A percentile compares a stretch with the other conserved stretches of the same genome.
phyloP scores from a whole-genome alignment of 768 basidiomycete genomes.

The Hericium alpestre region DNA sequence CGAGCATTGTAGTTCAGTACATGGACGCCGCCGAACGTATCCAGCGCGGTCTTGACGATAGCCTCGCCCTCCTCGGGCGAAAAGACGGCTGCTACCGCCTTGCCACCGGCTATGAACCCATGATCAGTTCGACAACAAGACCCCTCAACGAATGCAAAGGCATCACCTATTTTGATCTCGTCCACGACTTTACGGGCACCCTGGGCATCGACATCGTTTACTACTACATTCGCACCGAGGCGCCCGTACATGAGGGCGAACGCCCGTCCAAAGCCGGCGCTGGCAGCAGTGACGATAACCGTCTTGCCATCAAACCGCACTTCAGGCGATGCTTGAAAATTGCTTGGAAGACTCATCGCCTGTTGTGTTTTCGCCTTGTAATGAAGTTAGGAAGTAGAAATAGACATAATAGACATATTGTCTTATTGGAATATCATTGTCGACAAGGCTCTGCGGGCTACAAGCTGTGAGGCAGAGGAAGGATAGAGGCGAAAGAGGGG shows the following conservation, averaged over 20 bases:
- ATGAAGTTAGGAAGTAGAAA: not conserved
- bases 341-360: slow-evolving; percentile 53
- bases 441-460: slow-evolving; percentile 57
- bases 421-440: slow-evolving; percentile 38
- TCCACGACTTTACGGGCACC: slow-evolving; percentile 74
- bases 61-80: slow-evolving; percentile 88
- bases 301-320: slow-evolving; percentile 86
- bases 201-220: slow-evolving; percentile 89
- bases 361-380: slow-evolving; percentile 44
- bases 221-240: slow-evolving; percentile 92
- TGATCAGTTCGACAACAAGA: not conserved
- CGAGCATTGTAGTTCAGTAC: slow-evolving; percentile 89
- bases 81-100: slow-evolving; percentile 71
- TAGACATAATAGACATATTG: not conserved
- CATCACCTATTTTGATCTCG: slow-evolving; percentile 68
- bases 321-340: slow-evolving; percentile 54
- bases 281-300: slow-evolving; percentile 89
- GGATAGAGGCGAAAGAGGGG: not conserved
- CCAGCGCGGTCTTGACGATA: slow-evolving; percentile 78
- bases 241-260: slow-evolving; percentile 88
- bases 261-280: slow-evolving; percentile 84
- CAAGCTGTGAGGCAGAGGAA: slow-evolving; percentile 6
- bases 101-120: slow-evolving; percentile 61
- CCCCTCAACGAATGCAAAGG: not conserved
- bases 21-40: slow-evolving; percentile 83